A percentile compares a stretch with the other conserved stretches of the same genome.
Conservation (phyloP, 495 filamentous ascomycete species). For the Mytilinidion resinicola region DNA sequence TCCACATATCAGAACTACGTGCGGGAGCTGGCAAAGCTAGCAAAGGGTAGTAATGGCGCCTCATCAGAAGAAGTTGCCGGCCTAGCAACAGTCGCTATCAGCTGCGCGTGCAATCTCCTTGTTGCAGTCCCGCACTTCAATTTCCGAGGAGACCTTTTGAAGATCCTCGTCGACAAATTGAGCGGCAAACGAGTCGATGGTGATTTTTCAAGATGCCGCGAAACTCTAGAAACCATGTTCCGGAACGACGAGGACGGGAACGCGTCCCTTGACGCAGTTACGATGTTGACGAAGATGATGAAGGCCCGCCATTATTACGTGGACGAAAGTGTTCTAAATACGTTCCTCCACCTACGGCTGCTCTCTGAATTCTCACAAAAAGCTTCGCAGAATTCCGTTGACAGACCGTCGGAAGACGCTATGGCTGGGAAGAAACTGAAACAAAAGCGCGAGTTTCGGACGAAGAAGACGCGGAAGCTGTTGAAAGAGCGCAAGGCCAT, state of each 20-base stretch:
- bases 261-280: conserved; percentile 78
- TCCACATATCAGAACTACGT: conserved; percentile 77
- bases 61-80: conserved; percentile 28
- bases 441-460: conserved; percentile 66
- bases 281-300: conserved; percentile 88
- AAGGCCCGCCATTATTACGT: conserved; percentile 72
- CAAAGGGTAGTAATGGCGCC: conserved; percentile 44
- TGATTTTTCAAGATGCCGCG: conserved; percentile 70
- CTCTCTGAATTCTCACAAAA: conserved; percentile 81
- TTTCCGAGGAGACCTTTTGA: conserved; percentile 77
- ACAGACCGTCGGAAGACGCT: conserved; percentile 45
- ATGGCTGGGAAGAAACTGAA: conserved; percentile 58
- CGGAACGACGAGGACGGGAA: conserved; percentile 81
- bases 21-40: conserved; percentile 56
- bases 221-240: conserved; percentile 76
- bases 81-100: conserved; percentile 67
- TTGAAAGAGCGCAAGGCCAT: conserved; percentile 76
- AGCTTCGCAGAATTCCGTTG: conserved; percentile 66
- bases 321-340: conserved; percentile 79
- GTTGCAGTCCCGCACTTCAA: conserved; percentile 90
- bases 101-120: conserved; percentile 74
- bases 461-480: conserved; percentile 67
- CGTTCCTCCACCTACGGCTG: conserved; percentile 83
- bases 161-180: conserved; percentile 78
- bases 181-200: conserved; percentile 60